Percentiles rank a stretch among this genome's conserved stretches.
Evolutionary conservation across 352 stramenopile genomes (phyloP).

Genomic region (Phytophthora ramorum): DNA sequence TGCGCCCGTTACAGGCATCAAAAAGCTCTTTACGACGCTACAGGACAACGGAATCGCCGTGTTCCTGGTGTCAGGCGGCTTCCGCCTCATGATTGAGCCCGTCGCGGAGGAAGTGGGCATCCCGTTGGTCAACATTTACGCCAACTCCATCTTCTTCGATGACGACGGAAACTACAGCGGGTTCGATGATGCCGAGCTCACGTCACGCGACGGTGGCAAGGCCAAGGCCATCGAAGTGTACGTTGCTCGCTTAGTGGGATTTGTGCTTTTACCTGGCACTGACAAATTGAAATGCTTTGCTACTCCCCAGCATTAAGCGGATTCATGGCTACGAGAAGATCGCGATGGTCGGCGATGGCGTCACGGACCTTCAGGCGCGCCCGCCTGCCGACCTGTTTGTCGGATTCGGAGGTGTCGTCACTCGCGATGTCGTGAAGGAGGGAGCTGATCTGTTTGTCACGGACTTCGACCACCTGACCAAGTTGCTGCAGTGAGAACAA

Average conservation of each 20-base stretch:
- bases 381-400: constrained; percentile 97
- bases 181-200: constrained; percentile 96
- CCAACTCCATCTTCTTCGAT: constrained; percentile 98
- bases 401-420: constrained; percentile 97
- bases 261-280: constrained; percentile 4
- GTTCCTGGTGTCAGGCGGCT: constrained; percentile 98
- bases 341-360: constrained; percentile 99
- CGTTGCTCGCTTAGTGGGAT: constrained; percentile 7
- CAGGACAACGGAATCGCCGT: constrained; percentile 92
- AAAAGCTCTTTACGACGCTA: constrained; percentile 91
- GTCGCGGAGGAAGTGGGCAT: constrained; percentile 90
- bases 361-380: constrained; percentile 98
- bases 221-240: constrained; percentile 80
- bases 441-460: constrained; percentile 98
- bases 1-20: constrained; percentile 79
- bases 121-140: constrained; percentile 94
- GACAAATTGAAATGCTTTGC: constrained; percentile 10
- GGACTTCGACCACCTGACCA: constrained; percentile 93
- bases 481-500: constrained; percentile 61
- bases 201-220: constrained; percentile 86
- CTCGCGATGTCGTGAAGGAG: constrained; percentile 92
- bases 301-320: constrained; percentile 88
- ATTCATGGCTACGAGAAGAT: constrained; percentile 94
- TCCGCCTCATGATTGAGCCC: constrained; percentile 98
- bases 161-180: constrained; percentile 88